Percentiles rank a stretch among this genome's conserved stretches.
These are phyloP conservation scores for Kodamaea sp. DNA, from an alignment of 1,139 yeast genomes.

Conservation along the genomic window DNA sequence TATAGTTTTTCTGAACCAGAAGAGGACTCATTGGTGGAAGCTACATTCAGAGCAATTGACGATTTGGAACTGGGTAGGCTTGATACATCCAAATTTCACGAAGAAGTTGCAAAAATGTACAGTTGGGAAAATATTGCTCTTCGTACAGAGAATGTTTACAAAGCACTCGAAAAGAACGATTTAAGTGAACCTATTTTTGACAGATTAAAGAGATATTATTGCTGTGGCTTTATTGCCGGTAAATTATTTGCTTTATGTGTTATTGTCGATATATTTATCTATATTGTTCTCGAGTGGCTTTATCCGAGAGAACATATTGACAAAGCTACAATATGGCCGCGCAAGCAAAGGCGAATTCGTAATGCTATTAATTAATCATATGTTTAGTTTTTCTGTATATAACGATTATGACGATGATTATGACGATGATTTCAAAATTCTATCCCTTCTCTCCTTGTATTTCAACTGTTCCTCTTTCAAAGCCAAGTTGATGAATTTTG, in stretches of 20 bases:
- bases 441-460: constrained; percentile 6
- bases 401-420: too few relatives aligned
- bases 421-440: neutral
- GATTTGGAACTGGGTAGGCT: constrained; percentile 54
- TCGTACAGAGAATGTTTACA: constrained; percentile 81
- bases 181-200: constrained; percentile 47
- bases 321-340: constrained; percentile 75
- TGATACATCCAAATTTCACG: constrained; percentile 75
- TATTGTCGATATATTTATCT: constrained; percentile 71
- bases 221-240: constrained; percentile 83
- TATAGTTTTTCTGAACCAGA: constrained; percentile 84
- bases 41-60: constrained; percentile 63
- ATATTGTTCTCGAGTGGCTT: constrained; percentile 59
- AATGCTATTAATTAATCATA: too few relatives aligned
- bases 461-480: constrained; percentile 10
- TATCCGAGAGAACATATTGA: constrained; percentile 72
- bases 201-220: constrained; percentile 57
- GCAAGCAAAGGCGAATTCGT: too few relatives aligned
- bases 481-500: constrained; percentile 17
- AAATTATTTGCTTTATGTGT: constrained; percentile 73
- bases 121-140: constrained; percentile 89
- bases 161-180: constrained; percentile 44
- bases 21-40: constrained; percentile 72
- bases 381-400: too few relatives aligned
- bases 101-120: constrained; percentile 76